Evolutionary conservation across 805 yeast species (phyloP), one percentile per base, ranked within the genome.

Genomic region (Ogataea pignaliae): DNA sequence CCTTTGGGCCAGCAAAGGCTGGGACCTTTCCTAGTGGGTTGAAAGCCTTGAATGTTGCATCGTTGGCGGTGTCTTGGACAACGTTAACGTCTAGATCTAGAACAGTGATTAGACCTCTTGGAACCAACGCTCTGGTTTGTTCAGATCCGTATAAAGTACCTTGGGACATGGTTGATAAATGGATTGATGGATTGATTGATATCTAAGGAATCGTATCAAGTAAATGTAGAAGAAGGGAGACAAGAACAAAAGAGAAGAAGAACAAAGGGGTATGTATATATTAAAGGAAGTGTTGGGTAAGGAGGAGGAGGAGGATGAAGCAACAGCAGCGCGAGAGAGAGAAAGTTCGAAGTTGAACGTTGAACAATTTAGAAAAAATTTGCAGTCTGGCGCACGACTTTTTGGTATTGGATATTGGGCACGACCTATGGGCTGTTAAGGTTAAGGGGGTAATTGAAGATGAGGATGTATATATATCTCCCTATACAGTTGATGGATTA

Each of bases 11-110:
- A 59, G 75, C 52, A 54, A 82, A 83, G 50, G 86, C 78, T 61
- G 95, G 93, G 52, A 76, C 68, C 64, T 76, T 79, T 48, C 66
- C 69, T 60, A 81, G 69, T 53, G 91, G 89, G 77, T 85, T 85
- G 58, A 69, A 56, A 45, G 70, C 71, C 44, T 72, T 71, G 58
- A 69, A 71, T 34, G 65, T 72, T 32, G 42, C 55, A 15, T 52
- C 50, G 30, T 49, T 50, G 3, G 39, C 26, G 6, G 34, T 14
- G 31, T 39, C 47, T 8, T 47, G 53, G 26, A 47, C 61, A 35
- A 61, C 26, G 34, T 57, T 56, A 61, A 84, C 70, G 54, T 85
- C 89, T 57, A 85, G 70, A 49, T 74, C 72, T 65, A 74, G 73
- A 65, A 69, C 67, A 61, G 79, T 77, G 69, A 83, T 71, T 53